phyloP scores from a whole-genome alignment of 2,329 filamentous ascomycete species.

The Aspergillus eucalypticola region DNA sequence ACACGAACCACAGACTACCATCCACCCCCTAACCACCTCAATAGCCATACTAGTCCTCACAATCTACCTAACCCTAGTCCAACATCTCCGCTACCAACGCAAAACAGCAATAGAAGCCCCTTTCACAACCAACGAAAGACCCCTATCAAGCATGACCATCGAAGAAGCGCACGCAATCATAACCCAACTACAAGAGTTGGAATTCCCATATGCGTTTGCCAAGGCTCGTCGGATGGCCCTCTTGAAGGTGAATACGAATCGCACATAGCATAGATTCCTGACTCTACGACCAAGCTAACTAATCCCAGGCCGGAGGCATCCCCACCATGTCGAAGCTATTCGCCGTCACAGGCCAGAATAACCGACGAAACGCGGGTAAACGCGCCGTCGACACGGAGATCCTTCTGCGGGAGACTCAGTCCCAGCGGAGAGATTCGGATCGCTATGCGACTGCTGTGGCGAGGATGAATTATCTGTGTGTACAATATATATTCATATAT shows the following conservation, averaged over 20 bases:
- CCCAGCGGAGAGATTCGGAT: slow-evolving; percentile 38
- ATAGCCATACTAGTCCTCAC: not conserved
- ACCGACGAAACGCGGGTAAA: slow-evolving; percentile 46
- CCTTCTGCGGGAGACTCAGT: slow-evolving; percentile 45
- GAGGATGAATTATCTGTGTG: slow-evolving; percentile 58
- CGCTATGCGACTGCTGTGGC: slow-evolving; percentile 51
- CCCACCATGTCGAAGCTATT: slow-evolving; percentile 52
- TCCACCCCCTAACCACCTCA: too few species aligned
- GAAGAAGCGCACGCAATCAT: slow-evolving; percentile 33
- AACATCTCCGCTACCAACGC: slow-evolving; percentile 5
- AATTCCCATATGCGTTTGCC: slow-evolving; percentile 33
- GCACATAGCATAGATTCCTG: not conserved
- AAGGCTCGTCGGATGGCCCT: slow-evolving; percentile 30
- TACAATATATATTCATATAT: accelerated
- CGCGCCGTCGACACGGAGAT: slow-evolving; percentile 52
- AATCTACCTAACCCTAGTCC: slow-evolving; percentile 2
- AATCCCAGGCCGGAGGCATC: slow-evolving; percentile 48
- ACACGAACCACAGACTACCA: too few species aligned
- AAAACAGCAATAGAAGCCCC: slow-evolving; percentile 1
- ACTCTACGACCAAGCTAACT: too few species aligned
- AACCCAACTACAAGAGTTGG: slow-evolving; percentile 30
- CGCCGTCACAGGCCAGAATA: slow-evolving; percentile 48
- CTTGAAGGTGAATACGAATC: slow-evolving; percentile 24
- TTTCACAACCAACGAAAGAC: not conserved
- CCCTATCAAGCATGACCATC: slow-evolving; percentile 33